Evolutionary conservation across 208 protist species (phyloP).

Genomic region (Angomonas deanei): DNA sequence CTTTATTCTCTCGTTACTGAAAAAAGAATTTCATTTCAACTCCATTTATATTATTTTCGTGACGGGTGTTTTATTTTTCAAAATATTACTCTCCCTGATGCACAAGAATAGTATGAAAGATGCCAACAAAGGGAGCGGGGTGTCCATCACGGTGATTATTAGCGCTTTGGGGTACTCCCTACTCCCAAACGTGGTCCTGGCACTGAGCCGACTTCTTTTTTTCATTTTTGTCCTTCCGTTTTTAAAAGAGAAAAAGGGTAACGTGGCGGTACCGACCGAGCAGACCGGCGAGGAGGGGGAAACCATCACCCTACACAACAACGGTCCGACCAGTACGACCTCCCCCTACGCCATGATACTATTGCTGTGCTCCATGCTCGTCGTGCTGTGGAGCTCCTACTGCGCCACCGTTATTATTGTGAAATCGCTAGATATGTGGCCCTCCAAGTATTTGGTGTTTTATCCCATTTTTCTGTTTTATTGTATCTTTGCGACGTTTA

Average conservation of each 20-base stretch:
- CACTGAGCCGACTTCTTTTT: slow-evolving; percentile 32
- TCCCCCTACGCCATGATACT: no score
- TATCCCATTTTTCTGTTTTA: slow-evolving; percentile 84
- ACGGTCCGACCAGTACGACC: no score
- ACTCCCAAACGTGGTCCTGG: slow-evolving; percentile 70
- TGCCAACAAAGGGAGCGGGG: not conserved
- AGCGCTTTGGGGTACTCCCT: slow-evolving; percentile 73
- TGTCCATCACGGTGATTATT: slow-evolving; percentile 19
- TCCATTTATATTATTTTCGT: slow-evolving; percentile 77
- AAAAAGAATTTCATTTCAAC: slow-evolving; percentile 73
- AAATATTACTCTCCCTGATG: slow-evolving; percentile 74
- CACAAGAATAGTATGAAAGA: slow-evolving; percentile 7
- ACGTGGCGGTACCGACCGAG: no score
- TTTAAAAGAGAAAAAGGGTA: not conserved
- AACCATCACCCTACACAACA: no score
- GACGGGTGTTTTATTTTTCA: slow-evolving; percentile 59
- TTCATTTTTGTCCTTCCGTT: slow-evolving; percentile 24
- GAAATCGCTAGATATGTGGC: slow-evolving; percentile 49
- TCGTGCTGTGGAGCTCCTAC: slow-evolving; percentile 75
- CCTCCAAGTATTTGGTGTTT: slow-evolving; percentile 67
- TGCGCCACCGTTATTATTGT: slow-evolving; percentile 68
- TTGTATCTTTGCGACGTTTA: slow-evolving; percentile 68
- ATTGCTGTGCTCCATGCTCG: slow-evolving; percentile 32
- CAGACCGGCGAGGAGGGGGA: no score
- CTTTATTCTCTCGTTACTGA: slow-evolving; percentile 57